phyloP scores from a whole-genome alignment of 768 basidiomycete genomes.

The Daedaleopsis nitida region DNA sequence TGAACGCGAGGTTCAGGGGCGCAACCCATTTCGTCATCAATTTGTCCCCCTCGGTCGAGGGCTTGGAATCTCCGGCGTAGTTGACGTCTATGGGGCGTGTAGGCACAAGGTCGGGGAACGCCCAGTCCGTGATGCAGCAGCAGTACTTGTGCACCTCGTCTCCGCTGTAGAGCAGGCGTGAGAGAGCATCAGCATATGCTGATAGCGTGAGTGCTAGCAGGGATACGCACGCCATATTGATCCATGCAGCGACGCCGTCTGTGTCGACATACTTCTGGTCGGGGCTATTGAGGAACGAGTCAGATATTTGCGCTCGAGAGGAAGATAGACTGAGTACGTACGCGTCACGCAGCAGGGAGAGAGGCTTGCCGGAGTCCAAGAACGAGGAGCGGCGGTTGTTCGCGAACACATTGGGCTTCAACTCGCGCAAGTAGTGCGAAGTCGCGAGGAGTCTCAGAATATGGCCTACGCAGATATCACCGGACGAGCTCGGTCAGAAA shows the following conservation, averaged over 20 bases:
- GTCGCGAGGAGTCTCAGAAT: conserved; percentile 74
- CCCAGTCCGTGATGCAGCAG: conserved; percentile 47
- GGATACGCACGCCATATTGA: conserved; percentile 63
- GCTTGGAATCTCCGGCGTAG: not conserved
- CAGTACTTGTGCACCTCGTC: conserved; percentile 4
- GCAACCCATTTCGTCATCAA: not conserved
- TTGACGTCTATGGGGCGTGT: conserved; percentile 4
- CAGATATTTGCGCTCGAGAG: not conserved
- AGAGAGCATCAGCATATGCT: too few species aligned
- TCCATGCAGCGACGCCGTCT: conserved; percentile 66
- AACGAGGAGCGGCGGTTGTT: conserved; percentile 67
- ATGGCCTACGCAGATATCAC: conserved; percentile 53
- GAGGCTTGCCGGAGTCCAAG: conserved; percentile 64
- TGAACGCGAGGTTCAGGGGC: conserved; percentile 59
- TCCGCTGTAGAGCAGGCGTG: not conserved
- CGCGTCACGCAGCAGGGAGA: conserved; percentile 42
- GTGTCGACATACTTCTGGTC: conserved; percentile 65
- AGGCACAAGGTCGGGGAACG: conserved; percentile 18
- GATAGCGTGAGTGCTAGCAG: too few species aligned
- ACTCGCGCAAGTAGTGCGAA: conserved; percentile 71
- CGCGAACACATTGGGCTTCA: conserved; percentile 68
- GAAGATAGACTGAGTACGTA: too few species aligned
- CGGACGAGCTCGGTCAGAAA: too few species aligned
- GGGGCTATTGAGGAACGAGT: conserved; percentile 39
- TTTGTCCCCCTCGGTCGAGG: not conserved